These are phyloP conservation scores for Carex parvula DNA, from an alignment of 176 grass and related monocot species.

Conservation along the genomic window DNA sequence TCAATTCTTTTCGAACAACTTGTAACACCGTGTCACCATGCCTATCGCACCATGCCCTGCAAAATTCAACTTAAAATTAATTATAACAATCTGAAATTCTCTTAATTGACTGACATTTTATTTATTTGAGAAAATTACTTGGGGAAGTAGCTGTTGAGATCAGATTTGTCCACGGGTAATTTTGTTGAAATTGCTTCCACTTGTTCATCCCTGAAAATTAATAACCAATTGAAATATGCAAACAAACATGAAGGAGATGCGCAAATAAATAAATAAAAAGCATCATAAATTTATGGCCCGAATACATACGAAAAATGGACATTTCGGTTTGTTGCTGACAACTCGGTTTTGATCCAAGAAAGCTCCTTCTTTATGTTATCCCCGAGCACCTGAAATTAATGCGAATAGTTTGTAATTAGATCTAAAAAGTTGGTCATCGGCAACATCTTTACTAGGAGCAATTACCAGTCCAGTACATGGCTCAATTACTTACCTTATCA, in stretches of 20 bases:
- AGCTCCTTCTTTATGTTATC: constrained; percentile 88
- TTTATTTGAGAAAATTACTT: constrained; percentile 39
- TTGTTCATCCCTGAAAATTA: constrained; percentile 50
- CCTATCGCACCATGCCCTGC: constrained; percentile 73
- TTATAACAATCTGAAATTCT: neutral
- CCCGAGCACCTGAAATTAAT: constrained; percentile 62
- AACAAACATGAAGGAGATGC: neutral
- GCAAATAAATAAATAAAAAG: neutral
- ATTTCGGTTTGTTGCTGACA: constrained; percentile 56
- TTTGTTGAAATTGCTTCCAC: constrained; percentile 77
- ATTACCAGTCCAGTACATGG: neutral
- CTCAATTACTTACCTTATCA: neutral
- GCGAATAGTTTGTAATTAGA: neutral
- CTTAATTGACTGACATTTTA: neutral
- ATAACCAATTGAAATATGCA: neutral
- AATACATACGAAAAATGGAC: constrained; percentile 64
- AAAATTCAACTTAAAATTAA: neutral
- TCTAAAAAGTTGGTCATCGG: neutral
- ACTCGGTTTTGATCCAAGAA: constrained; percentile 71
- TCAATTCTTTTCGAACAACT: constrained; percentile 61
- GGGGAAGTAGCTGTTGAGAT: constrained; percentile 78
- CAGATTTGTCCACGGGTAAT: constrained; percentile 70
- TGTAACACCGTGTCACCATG: constrained; percentile 62
- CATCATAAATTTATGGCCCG: neutral
- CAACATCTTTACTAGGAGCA: neutral